phyloP scores from a whole-genome alignment of 2,329 filamentous ascomycete species.

The Talaromyces sp. region DNA sequence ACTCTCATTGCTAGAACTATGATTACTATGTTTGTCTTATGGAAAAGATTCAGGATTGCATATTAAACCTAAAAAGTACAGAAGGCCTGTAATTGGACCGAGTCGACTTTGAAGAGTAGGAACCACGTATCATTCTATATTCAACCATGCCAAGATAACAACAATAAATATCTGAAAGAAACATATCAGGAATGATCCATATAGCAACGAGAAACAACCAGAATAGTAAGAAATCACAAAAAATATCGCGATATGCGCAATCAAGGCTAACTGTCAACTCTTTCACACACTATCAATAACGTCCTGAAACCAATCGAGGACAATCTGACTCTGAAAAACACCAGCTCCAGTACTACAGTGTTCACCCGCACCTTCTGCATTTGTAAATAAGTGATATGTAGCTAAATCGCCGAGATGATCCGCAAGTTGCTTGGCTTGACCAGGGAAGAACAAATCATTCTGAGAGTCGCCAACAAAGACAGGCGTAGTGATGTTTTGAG shows the following conservation, averaged over 20 bases:
- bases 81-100: no score
- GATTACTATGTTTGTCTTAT: no score
- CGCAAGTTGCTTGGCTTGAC: conserved; percentile 21
- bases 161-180: background rate
- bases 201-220: no score
- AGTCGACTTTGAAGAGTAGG: no score
- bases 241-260: no score
- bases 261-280: background rate
- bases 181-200: background rate
- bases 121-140: background rate
- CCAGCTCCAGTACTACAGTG: conserved; percentile 26
- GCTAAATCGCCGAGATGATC: conserved; percentile 22
- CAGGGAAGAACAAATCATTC: conserved; percentile 22
- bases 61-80: no score
- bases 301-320: conserved; percentile 8
- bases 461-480: conserved; percentile 26
- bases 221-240: no score
- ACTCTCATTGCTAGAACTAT: no score
- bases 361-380: conserved; percentile 21
- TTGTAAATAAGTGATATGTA: conserved; percentile 22
- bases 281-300: background rate
- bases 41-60: no score
- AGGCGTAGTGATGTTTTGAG: conserved; percentile 24
- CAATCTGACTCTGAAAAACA: conserved; percentile 9
- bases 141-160: background rate